These are phyloP conservation scores for Scutellaria barbata DNA, from an alignment of 257 asterid species.

Conservation along the genomic window DNA sequence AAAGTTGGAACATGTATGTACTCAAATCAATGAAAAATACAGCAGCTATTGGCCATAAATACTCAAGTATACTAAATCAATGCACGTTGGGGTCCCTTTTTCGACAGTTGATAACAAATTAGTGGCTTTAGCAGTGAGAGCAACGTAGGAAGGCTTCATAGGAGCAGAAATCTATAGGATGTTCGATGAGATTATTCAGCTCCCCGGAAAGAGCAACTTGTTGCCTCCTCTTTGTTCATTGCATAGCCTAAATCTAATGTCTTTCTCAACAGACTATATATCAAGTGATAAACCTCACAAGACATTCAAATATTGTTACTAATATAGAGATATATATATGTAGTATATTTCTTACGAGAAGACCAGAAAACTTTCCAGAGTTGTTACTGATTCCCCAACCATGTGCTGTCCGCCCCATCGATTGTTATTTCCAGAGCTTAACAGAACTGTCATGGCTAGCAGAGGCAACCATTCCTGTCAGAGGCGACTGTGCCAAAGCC, in stretches of 20 bases:
- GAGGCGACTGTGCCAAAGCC: slow-evolving; percentile 84
- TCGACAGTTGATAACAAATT: too few relatives aligned
- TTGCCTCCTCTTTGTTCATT: too few relatives aligned
- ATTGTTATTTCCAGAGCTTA: slow-evolving; percentile 79
- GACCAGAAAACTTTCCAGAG: slow-evolving; percentile 9
- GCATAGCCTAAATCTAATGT: not conserved
- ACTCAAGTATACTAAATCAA: too few relatives aligned
- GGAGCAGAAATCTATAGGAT: too few relatives aligned
- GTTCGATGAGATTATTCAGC: too few relatives aligned
- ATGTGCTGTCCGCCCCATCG: not conserved
- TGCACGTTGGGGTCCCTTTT: too few relatives aligned
- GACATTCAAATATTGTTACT: not conserved
- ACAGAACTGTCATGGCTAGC: slow-evolving; percentile 95
- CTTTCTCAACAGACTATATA: slow-evolving; percentile 23
- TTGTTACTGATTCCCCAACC: not conserved
- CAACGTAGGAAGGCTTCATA: too few relatives aligned
- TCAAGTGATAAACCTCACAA: slow-evolving; percentile 4
- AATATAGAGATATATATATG: slow-evolving; percentile 2
- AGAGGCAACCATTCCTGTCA: slow-evolving; percentile 88
- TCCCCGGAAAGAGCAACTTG: too few relatives aligned
- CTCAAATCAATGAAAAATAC: too few relatives aligned
- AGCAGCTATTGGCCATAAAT: too few relatives aligned
- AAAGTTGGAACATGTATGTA: too few relatives aligned
- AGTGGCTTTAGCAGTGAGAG: too few relatives aligned
- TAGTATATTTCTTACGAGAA: slow-evolving; percentile 4